Conservation (phyloP, 2,329 filamentous ascomycete species). For the Samsoniella hepiali region DNA sequence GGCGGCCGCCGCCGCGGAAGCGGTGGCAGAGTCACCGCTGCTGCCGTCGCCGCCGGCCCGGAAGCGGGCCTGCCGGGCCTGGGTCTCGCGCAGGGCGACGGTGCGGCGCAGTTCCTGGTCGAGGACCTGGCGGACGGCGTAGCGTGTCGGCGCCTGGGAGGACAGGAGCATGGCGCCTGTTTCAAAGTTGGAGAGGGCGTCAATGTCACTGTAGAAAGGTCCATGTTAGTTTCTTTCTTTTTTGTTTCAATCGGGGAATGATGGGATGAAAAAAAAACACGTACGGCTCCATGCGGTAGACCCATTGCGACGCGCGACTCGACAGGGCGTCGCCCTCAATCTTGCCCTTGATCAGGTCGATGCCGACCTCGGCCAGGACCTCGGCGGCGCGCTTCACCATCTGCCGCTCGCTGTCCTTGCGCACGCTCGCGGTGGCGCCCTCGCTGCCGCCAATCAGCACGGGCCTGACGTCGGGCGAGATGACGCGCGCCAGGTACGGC, state of each 20-base stretch:
- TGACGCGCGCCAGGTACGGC: constrained; percentile 77
- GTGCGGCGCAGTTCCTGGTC: constrained; percentile 85
- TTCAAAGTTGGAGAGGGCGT: constrained; percentile 72
- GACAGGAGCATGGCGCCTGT: constrained; percentile 57
- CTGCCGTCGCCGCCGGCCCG: constrained; percentile 36
- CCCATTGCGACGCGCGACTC: constrained; percentile 64
- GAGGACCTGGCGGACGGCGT: constrained; percentile 87
- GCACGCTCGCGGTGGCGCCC: constrained; percentile 73
- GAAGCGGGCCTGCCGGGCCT: constrained; percentile 63
- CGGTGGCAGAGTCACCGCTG: constrained; percentile 11
- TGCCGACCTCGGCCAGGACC: constrained; percentile 77
- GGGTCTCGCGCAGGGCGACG: constrained; percentile 61
- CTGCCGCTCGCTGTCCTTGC: constrained; percentile 77
- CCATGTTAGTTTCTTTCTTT: background rate
- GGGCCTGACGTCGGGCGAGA: constrained; percentile 87
- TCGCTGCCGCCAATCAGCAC: constrained; percentile 73
- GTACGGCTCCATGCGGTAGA: constrained; percentile 94
- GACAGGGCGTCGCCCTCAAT: constrained; percentile 66
- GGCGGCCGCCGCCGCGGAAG: constrained; percentile 19
- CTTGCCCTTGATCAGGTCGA: constrained; percentile 75
- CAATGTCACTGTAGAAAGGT: constrained; percentile 56
- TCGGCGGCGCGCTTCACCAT: constrained; percentile 78
- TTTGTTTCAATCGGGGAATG: constrained; percentile 17
- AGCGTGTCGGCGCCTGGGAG: constrained; percentile 73
- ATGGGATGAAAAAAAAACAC: constrained; percentile 29